A percentile compares a stretch with the other conserved stretches of the same genome.
These are phyloP conservation scores for Podosphaera xanthii DNA, from an alignment of 2,329 filamentous ascomycete genomes.

Conservation along the genomic window DNA sequence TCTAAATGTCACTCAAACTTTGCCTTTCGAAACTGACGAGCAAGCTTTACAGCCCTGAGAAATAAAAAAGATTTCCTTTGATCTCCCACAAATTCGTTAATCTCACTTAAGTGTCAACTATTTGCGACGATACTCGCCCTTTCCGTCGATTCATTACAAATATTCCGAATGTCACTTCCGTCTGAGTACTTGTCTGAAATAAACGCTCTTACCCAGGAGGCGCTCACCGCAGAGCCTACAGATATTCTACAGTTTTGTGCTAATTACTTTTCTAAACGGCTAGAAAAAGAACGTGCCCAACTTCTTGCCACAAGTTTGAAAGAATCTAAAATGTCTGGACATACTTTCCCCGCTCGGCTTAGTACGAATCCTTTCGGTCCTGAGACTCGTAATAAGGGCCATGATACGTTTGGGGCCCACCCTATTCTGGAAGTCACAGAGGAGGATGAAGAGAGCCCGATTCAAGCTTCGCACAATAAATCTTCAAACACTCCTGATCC, in stretches of 20 bases:
- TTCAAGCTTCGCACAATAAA: conserved; percentile 53
- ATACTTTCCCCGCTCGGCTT: conserved; percentile 52
- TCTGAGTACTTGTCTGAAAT: conserved; percentile 37
- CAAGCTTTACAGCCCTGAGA: too few relatives aligned
- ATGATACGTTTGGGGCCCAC: conserved; percentile 23
- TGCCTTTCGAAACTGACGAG: too few relatives aligned
- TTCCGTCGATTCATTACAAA: too few relatives aligned
- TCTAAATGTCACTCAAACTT: too few relatives aligned
- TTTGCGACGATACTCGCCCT: too few relatives aligned
- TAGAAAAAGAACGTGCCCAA: conserved; percentile 39
- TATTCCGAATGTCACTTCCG: conserved; percentile 22
- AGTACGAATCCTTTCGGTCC: conserved; percentile 52
- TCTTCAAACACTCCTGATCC: conserved; percentile 25
- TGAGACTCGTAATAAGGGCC: conserved; percentile 15
- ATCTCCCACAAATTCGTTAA: too few relatives aligned
- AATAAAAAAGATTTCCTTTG: too few relatives aligned
- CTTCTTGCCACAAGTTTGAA: conserved; percentile 20
- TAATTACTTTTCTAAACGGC: conserved; percentile 41
- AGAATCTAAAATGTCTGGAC: conserved; percentile 38
- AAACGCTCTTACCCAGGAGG: conserved; percentile 36
- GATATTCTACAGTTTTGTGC: conserved; percentile 50
- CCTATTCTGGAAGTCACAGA: conserved; percentile 27
- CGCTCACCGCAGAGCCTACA: conserved; percentile 31
- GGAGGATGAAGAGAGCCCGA: conserved; percentile 49
- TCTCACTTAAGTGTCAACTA: too few relatives aligned